Percentiles rank a stretch among this genome's conserved stretches.
Conservation (phyloP, 2,329 filamentous ascomycete species). For the Colletotrichum spaethianum region DNA sequence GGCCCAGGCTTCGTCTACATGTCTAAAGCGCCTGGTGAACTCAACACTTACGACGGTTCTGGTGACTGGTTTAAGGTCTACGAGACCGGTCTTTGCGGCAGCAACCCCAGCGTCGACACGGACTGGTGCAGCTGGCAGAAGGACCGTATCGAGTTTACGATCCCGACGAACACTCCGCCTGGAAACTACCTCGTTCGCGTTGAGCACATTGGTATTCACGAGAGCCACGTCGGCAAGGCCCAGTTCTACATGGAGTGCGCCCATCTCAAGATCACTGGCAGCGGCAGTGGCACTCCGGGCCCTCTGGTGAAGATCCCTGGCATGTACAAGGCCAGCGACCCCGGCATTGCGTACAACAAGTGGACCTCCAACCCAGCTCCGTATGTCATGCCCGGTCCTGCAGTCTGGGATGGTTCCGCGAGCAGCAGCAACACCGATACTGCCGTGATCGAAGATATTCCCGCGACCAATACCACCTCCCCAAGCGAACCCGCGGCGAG, state of each 20-base stretch:
- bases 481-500: neutral
- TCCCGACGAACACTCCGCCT: constrained; percentile 51
- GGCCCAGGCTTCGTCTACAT: constrained; percentile 36
- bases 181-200: constrained; percentile 58
- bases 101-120: constrained; percentile 17
- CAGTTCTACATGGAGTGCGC: constrained; percentile 60
- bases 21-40: constrained; percentile 9
- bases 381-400: constrained; percentile 39
- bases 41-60: constrained; percentile 39
- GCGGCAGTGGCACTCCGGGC: constrained; percentile 52
- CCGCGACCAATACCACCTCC: neutral
- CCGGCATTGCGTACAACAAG: constrained; percentile 41
- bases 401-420: constrained; percentile 26
- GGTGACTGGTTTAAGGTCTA: constrained; percentile 47
- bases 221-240: constrained; percentile 45
- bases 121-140: constrained; percentile 41
- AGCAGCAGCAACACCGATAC: neutral
- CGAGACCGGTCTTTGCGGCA: constrained; percentile 16
- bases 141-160: constrained; percentile 46
- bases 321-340: constrained; percentile 44
- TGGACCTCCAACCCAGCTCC: constrained; percentile 30
- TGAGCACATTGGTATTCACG: constrained; percentile 61
- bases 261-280: constrained; percentile 57
- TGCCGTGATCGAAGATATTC: neutral
- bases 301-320: constrained; percentile 59